Evolutionary conservation across 345 rosid species (phyloP), one percentile per base, ranked within the genome.

Genomic region (Salix caprea): DNA sequence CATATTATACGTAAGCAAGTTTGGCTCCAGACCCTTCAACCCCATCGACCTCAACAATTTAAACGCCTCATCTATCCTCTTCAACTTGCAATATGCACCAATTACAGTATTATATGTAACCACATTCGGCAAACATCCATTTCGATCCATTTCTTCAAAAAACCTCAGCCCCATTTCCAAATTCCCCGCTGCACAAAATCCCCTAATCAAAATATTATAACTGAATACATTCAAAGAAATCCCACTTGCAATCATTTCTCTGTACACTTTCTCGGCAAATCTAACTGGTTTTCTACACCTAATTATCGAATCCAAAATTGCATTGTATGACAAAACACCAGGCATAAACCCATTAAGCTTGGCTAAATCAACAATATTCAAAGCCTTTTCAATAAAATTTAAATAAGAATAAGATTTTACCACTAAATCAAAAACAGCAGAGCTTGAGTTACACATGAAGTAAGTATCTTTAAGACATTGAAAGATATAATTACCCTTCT

Each of bases 321-420:
- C 91, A 81, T 94, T 94, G 74, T 94, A 94, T 2, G 97, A 88
- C 72, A 94, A 84, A 52, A 91, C 90, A n/a, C 98, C 98, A 37
- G 97, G 98, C 97, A 94, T 91, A 36, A 91, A 91, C 54, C 97
- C 98, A 79, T 88, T 82, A 28, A 67, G 40, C 71, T 90, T 88
- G 23, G 96, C 96, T 32, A 87, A 80, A 83, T 75, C 80, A 21
- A 94, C 82, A 40, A 94, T 77, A 39, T 83, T 83, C 70, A 86
- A 36, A 76, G 94, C 96, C 83, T 92, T 87, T 73, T 88, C 92
- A 26, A 88, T 81, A 74, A 92, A 76, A 68, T 83, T 81, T 78
- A 94, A 46, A 60, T 83, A 83, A 36, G 96, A 88, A 79, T 90
- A 94, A 74, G 94, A 86, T 72, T 94, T 92, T 74, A 92, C 97